Base-by-base conservation (phyloP, 1,284 basidiomycete species). In the Papiliotrema fonsecae region DNA sequence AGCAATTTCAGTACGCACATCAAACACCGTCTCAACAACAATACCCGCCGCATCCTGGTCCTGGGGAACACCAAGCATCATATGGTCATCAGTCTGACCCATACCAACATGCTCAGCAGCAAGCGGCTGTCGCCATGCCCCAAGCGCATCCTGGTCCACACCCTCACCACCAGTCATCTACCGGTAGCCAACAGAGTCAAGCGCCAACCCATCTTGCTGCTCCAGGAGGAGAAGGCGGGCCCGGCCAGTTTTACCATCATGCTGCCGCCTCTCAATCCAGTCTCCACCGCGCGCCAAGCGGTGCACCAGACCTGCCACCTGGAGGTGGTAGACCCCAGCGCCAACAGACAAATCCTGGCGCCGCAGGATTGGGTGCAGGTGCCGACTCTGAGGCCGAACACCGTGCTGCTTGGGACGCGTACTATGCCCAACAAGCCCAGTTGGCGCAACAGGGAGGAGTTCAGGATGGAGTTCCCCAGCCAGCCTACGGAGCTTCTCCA, bases 331-430 rank as follows among this genome's bases (percentile, higher is more conserved):
- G 41, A 16, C 59, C 61, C 38, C 47, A 44, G 31, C 54, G 63
- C 28, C 57, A 63, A 14, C 37, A 41, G 32, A 65, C 65, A 9
- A 55, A 60, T 39, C 63, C 69, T 14, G 67, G 67, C 4, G 57
- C 55, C 13, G 64, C 64, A 13, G 65, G 68, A 9, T 45, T 64
- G 21, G 65, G 65, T 6, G 58, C 66, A 0, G 65, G 56, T 6
- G 53, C 45, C n/a, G 59, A 64, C 44, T 51, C 58, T 21, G 57
- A 67, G 21, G 58, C 59, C 13, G 60, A 65, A 30, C 58, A 69
- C 40, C 56, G 58, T 19, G 67, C 69, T 4, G 69, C 69, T 6
- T 75, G 73, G 73, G 66, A 69, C 27, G 69, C 67, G 11, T 74
- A 72, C 49, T 73, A 73, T 56, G 59, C 65, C 26, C 57, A 61